These are phyloP conservation scores for Nemania abortiva DNA, from an alignment of 2,329 filamentous ascomycete genomes.

Conservation along the genomic window DNA sequence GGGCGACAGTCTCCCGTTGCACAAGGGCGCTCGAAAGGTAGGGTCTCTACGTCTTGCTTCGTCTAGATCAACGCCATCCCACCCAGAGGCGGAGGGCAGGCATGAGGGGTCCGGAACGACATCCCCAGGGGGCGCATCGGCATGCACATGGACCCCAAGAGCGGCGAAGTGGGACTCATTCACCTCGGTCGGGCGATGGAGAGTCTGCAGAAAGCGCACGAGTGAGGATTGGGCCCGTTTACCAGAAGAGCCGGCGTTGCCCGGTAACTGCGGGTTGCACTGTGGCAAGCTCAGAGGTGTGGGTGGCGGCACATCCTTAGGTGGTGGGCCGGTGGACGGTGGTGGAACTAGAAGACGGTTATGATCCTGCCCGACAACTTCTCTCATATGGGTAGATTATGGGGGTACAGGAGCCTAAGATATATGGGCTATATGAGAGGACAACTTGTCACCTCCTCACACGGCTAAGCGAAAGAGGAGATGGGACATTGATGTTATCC, in stretches of 20 bases:
- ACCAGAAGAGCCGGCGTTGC: constrained; percentile 30
- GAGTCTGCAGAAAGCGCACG: constrained; percentile 64
- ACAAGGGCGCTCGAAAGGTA: constrained; percentile 61
- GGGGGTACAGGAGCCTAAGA: constrained; percentile 2
- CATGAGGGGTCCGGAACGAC: constrained; percentile 66
- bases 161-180: constrained; percentile 65
- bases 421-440: not conserved
- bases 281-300: constrained; percentile 67
- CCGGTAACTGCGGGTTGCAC: constrained; percentile 52
- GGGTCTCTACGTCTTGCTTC: constrained; percentile 63
- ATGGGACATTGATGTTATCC: not conserved
- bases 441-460: not conserved
- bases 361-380: constrained; percentile 40
- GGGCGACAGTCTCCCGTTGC: constrained; percentile 66
- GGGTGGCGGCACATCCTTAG: constrained; percentile 67
- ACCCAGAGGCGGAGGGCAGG: constrained; percentile 66
- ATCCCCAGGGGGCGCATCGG: constrained; percentile 61
- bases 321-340: constrained; percentile 47
- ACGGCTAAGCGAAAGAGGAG: not conserved
- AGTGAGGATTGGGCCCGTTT: constrained; percentile 54
- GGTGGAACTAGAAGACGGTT: constrained; percentile 45
- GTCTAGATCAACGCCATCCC: constrained; percentile 63
- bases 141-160: constrained; percentile 67
- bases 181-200: constrained; percentile 66
- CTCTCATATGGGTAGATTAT: constrained; percentile 10